Base-by-base conservation (phyloP, 163 green algal species). In the Trebouxiophyceae sp. region DNA sequence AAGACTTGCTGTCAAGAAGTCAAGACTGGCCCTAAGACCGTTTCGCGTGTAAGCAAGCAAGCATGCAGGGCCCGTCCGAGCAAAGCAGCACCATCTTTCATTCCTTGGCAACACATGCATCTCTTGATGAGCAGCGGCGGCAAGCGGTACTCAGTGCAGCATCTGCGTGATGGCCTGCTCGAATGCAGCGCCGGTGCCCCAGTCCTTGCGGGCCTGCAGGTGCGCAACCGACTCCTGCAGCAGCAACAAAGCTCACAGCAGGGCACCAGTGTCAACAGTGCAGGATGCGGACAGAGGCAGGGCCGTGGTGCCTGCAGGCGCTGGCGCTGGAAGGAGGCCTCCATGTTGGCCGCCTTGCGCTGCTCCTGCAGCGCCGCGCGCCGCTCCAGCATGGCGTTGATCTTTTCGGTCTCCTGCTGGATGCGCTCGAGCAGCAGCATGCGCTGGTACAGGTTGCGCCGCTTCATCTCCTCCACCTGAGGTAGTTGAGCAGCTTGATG, bases 281-380 rank as follows among this genome's bases (percentile, higher is more conserved):
- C 12, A 50, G 39, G 16, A 50, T n/a, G 16, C 12, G 39, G 39
- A 50, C 12, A 16, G 16, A 8, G 16, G 16, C 12, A 50, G 39
- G 39, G 8, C 8, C 12, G 39, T 8, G 12, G 8, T 50, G 39
- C 39, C 39, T 50, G 39, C 8, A 88, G 76, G 60, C 76, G 76
- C 71, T 93, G 85, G 31, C 86, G 77, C 74, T 91, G 75, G 62
- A 93, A 72, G 55, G 61, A 77, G 7, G 84, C 81, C 3, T 74
- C 54, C 84, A 92, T 91, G 77, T 95, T 92, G 61, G 88, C 85
- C 50, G 78, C 47, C 24, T 70, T 60, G 34, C 78, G 73, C 66
- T 74, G 76, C 29, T 78, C 63, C 45, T 84, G 65, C 33, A 77
- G 33, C 22, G 45, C 45, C 5, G 54, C n/a, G 6, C 78, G 75